Percentiles rank a stretch among this genome's conserved stretches.
Evolutionary conservation across 805 yeast genomes (phyloP).

Genomic region (Vanderwaltozyma verrucispora): DNA sequence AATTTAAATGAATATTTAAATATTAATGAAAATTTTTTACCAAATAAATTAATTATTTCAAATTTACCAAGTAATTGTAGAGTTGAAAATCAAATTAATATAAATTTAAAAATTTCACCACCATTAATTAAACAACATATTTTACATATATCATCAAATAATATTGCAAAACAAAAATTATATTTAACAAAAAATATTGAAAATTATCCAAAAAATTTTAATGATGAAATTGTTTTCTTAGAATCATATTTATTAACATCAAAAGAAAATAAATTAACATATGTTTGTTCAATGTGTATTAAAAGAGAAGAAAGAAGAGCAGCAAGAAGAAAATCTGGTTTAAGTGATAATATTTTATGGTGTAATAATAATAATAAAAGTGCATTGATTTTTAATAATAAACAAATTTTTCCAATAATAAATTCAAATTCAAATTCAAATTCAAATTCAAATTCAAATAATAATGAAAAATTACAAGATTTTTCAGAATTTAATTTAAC

Average conservation of each 20-base stretch:
- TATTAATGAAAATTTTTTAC: constrained; percentile 13
- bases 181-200: constrained; percentile 42
- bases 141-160: constrained; percentile 75
- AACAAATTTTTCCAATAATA: constrained; percentile 57
- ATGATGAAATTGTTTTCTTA: constrained; percentile 48
- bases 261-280: constrained; percentile 38
- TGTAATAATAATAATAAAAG: constrained; percentile 62
- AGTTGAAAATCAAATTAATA: constrained; percentile 91
- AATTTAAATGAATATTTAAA: not conserved
- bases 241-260: constrained; percentile 73
- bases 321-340: constrained; percentile 77
- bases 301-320: constrained; percentile 93
- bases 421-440: constrained; percentile 7
- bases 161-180: constrained; percentile 78
- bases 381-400: constrained; percentile 84
- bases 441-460: too few species aligned
- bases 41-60: constrained; percentile 41
- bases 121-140: constrained; percentile 58
- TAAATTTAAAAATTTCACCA: constrained; percentile 58
- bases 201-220: constrained; percentile 36
- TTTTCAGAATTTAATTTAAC: constrained; percentile 34
- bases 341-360: constrained; percentile 68
- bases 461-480: not conserved
- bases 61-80: constrained; percentile 75
- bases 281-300: constrained; percentile 80